These are phyloP conservation scores for Fagopyrum esculentum DNA, from an alignment of 148 eudicot species.

Conservation along the genomic window DNA sequence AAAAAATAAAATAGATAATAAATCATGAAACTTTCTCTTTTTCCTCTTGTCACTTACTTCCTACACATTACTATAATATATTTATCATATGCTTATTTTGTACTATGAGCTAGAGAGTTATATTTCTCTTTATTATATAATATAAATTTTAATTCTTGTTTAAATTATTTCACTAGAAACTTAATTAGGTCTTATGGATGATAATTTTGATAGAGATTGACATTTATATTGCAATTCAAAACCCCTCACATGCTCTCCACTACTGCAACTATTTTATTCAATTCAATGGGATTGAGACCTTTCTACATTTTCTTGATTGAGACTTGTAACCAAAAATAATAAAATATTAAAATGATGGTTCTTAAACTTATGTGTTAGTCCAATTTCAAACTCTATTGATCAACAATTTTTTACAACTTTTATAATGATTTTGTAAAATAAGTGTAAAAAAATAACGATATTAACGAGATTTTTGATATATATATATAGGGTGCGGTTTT, in stretches of 20 bases:
- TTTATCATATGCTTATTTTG: too few species aligned
- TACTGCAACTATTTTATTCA: not conserved
- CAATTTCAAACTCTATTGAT: not conserved
- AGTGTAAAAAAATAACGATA: not conserved
- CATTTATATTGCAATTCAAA: not conserved
- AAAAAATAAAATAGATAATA: too few species aligned
- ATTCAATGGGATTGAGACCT: constrained; percentile 1
- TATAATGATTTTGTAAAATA: not conserved
- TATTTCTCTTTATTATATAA: too few species aligned
- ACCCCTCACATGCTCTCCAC: constrained; percentile 4
- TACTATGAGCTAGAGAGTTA: too few species aligned
- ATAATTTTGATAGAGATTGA: not conserved
- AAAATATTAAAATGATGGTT: too few species aligned
- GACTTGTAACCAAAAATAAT: constrained; percentile 1
- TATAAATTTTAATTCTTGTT: too few species aligned
- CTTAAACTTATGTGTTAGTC: not conserved
- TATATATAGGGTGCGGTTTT: too few species aligned
- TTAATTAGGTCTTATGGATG: too few species aligned
- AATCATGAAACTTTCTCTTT: not conserved
- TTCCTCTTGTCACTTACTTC: not conserved
- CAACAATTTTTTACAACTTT: too few species aligned
- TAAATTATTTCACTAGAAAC: too few species aligned
- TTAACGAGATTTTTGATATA: not conserved
- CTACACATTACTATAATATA: not conserved
- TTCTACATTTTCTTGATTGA: not conserved